Evolutionary conservation across 1,284 basidiomycete genomes (phyloP).

Genomic region (Ustilago nuda): DNA sequence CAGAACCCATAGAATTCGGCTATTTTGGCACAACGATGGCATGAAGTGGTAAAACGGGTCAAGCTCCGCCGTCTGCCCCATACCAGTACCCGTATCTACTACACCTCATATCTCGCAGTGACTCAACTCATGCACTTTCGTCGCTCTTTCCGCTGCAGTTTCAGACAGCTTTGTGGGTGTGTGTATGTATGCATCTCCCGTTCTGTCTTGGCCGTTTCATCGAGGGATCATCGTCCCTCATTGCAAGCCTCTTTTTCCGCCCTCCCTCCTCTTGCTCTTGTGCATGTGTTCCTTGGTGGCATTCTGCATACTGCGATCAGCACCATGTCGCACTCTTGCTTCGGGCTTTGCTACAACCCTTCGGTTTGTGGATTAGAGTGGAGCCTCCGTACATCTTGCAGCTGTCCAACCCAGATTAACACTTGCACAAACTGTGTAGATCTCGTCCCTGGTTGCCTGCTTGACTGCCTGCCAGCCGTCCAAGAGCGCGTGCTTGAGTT

Average conservation of each 20-base stretch:
- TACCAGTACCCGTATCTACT: not conserved
- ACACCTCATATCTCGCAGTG: constrained; percentile 1
- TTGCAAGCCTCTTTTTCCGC: not conserved
- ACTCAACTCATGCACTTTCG: constrained; percentile 6
- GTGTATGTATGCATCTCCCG: constrained; percentile 6
- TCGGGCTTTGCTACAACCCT: not conserved
- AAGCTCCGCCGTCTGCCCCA: not conserved
- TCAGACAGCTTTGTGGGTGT: not conserved
- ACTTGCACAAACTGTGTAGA: constrained; percentile 12
- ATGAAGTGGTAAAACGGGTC: too few relatives aligned
- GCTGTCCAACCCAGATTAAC: constrained; percentile 23
- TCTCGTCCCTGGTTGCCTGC: constrained; percentile 1
- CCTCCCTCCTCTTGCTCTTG: not conserved
- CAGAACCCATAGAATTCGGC: too few relatives aligned
- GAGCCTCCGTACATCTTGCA: constrained; percentile 17
- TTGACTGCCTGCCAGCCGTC: constrained; percentile 1
- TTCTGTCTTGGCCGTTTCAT: constrained; percentile 13
- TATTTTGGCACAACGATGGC: too few relatives aligned
- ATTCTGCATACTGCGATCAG: constrained; percentile 19
- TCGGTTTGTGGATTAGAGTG: not conserved
- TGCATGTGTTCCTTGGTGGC: not conserved
- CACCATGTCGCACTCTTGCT: constrained; percentile 3
- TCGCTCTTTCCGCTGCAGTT: not conserved
- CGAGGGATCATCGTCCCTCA: not conserved
- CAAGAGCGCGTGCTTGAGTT: not conserved